phyloP scores from a whole-genome alignment of 768 basidiomycete species.

The Mycena crocata region DNA sequence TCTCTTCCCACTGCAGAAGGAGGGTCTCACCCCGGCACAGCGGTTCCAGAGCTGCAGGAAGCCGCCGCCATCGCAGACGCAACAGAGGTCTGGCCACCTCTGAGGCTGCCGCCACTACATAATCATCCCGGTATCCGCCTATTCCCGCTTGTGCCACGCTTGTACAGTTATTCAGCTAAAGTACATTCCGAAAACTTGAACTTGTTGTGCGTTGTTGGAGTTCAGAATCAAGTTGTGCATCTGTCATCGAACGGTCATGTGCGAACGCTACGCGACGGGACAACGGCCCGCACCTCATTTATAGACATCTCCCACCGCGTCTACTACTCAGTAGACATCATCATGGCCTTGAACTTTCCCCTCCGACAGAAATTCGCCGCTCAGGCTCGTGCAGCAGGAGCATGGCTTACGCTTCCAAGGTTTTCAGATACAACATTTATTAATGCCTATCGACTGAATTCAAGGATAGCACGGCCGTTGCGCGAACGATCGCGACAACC shows the following conservation, averaged over 20 bases:
- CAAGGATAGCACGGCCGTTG: constrained; percentile 36
- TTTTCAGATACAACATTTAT: not conserved
- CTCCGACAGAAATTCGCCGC: constrained; percentile 34
- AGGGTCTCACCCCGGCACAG: constrained; percentile 5
- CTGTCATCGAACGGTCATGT: not conserved
- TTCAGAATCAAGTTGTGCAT: not conserved
- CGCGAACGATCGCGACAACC: constrained; percentile 36
- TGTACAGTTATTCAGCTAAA: no score
- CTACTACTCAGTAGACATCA: not conserved
- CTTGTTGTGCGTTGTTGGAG: no score
- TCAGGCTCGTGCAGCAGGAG: constrained; percentile 35
- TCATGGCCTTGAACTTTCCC: constrained; percentile 36
- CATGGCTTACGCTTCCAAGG: constrained; percentile 39
- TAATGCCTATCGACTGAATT: no score
- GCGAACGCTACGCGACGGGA: not conserved
- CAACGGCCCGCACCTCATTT: no score
- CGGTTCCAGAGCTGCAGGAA: constrained; percentile 7
- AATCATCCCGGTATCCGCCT: no score
- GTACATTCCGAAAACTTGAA: no score
- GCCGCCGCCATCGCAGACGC: constrained; percentile 5
- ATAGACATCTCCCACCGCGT: not conserved
- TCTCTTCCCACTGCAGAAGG: no score
- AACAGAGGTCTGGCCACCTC: not conserved
- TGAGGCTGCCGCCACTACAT: not conserved
- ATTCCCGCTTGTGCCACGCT: no score